Percentiles rank a stretch among this genome's conserved stretches.
phyloP scores from a whole-genome alignment of 768 basidiomycete genomes.

The Boletus pseudo-olivaceus region DNA sequence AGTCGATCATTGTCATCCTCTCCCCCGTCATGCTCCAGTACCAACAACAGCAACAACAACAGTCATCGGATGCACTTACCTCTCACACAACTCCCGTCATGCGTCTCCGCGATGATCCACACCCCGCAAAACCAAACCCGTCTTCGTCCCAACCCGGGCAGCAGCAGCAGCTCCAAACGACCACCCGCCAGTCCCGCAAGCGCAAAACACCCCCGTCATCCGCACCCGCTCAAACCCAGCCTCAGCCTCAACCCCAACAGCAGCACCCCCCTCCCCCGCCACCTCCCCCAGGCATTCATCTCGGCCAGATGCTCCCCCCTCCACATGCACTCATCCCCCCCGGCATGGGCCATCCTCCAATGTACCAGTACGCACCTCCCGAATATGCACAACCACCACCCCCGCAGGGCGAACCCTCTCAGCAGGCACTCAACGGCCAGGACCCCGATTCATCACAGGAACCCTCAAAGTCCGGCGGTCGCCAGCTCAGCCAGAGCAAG shows the following conservation, averaged over 20 bases:
- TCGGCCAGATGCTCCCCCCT: slow-evolving; percentile 55
- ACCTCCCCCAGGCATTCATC: slow-evolving; percentile 33
- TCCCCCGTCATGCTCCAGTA: slow-evolving; percentile 29
- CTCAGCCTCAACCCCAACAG: slow-evolving; percentile 28
- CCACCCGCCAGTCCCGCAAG: slow-evolving; percentile 45
- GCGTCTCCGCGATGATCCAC: slow-evolving; percentile 61
- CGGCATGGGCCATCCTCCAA: slow-evolving; percentile 28
- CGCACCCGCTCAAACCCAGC: slow-evolving; percentile 9
- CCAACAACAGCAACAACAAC: slow-evolving; percentile 21
- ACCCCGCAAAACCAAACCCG: slow-evolving; percentile 10
- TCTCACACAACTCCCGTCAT: slow-evolving; percentile 33
- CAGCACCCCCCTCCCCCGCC: slow-evolving; percentile 33
- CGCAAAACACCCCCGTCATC: slow-evolving; percentile 62
- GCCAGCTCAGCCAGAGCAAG: slow-evolving; percentile 74
- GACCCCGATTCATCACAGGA: slow-evolving; percentile 1
- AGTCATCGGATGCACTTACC: slow-evolving; percentile 14
- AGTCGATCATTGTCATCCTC: slow-evolving; percentile 26
- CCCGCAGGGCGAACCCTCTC: slow-evolving; percentile 22
- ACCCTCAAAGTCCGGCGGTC: slow-evolving; percentile 30
- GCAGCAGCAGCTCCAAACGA: neutral
- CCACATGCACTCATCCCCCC: slow-evolving; percentile 50
- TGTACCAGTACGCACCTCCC: slow-evolving; percentile 36
- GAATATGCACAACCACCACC: slow-evolving; percentile 30
- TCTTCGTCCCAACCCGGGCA: slow-evolving; percentile 16
- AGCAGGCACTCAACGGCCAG: slow-evolving; percentile 28